Base-by-base conservation (phyloP, 129 eudicot species). In the Flaveria brownii region DNA sequence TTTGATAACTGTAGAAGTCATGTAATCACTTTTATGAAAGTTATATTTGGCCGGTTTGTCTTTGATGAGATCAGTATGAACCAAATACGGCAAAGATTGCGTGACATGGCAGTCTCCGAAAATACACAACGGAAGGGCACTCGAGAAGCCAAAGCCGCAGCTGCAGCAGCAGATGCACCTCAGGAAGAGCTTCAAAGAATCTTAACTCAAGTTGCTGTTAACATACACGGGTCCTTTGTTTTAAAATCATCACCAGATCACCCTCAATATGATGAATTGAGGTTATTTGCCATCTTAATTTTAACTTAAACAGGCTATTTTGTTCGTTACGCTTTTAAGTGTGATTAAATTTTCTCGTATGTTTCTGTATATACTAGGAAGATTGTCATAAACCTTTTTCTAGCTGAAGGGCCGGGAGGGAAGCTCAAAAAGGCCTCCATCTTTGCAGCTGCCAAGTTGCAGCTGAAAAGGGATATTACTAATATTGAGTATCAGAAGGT, bases 361-460 rank as follows among this genome's bases (percentile, higher is more conserved):
- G 12, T 72, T 46, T 85, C 41, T 47, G 30, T 46, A 39, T 46
- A 20, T 46, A 55, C 23, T 86, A 92, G 98, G 89, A 84, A 80
- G 63, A 70, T 87, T 68, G 97, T 94, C 47, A 84, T 94, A 75
- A 88, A 86, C 84, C 93, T 91, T 66, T 72, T 91, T 74, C 56
- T 81, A 72, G 98, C 88, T 52, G 83, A 87, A 77, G 96, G 87
- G 52, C 93, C 86, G 15, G 80, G 79, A 75, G 98, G 86, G 62
- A 87, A 85, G 82, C 93, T 94, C 28, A 94, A 86, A 81, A 94
- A 85, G 89, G 89, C 90, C 14, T 46, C 80, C n/a, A 85, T 94
- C 56, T 17, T 50, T 36, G 96, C 84, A 84, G 98, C 97, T 84
- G 97, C 91, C 39, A 83, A 82, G 57, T 57, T 76, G 72, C 71